Evolutionary conservation across 768 basidiomycete genomes (phyloP).

Genomic region (Naganishia vaughanmartiniae): DNA sequence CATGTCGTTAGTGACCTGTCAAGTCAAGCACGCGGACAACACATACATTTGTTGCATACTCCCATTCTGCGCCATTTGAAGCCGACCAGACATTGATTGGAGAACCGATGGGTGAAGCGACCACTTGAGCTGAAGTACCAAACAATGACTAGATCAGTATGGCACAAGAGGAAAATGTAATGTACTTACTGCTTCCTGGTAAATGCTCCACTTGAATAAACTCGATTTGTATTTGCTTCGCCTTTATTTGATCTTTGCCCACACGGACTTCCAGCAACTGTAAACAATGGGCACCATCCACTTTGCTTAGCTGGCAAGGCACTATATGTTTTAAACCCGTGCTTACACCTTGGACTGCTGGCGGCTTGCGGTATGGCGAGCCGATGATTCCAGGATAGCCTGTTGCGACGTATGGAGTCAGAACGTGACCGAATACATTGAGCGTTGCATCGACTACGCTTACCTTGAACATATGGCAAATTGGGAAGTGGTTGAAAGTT

Average conservation of each 20-base stretch:
- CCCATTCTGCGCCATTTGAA: conserved; percentile 64
- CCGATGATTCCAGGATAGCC: conserved; percentile 48
- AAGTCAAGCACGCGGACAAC: background rate
- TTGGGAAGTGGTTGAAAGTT: conserved; percentile 49
- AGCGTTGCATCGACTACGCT: background rate
- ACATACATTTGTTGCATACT: conserved; percentile 64
- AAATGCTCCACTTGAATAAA: conserved; percentile 80
- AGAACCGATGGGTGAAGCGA: conserved; percentile 53
- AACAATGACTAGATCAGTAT: background rate
- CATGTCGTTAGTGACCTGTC: conserved; percentile 13
- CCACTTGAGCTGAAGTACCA: conserved; percentile 21
- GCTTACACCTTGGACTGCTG: conserved; percentile 45
- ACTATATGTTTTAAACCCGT: background rate
- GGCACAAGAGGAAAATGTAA: background rate
- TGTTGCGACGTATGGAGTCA: background rate
- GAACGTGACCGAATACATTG: background rate
- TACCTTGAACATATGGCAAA: conserved; percentile 34
- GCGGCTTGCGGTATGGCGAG: conserved; percentile 36
- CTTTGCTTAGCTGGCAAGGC: background rate
- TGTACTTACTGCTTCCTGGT: conserved; percentile 60
- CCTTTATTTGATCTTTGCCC: conserved; percentile 68
- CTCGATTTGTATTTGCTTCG: conserved; percentile 88
- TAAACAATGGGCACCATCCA: background rate
- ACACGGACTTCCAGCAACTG: conserved; percentile 70
- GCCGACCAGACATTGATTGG: conserved; percentile 81